Evolutionary conservation across 495 filamentous ascomycete species (phyloP), one percentile per base, ranked within the genome.

Genomic region (Penicillium malachiteum): DNA sequence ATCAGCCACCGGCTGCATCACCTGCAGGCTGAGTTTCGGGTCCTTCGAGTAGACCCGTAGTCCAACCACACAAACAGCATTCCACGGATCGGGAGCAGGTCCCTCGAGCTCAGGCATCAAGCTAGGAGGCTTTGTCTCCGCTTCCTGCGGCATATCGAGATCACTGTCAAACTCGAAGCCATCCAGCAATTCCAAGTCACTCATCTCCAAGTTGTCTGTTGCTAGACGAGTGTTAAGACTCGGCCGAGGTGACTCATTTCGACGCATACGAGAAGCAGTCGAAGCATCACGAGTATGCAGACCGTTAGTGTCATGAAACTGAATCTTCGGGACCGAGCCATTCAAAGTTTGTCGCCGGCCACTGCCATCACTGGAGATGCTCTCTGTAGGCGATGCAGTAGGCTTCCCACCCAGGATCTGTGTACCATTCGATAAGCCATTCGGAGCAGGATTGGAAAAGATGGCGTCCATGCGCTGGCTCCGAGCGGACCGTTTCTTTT

Each of bases 51-150:
- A 94, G 1, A 96, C 83, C 32, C 87, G 77, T 43, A 96, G 64
- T 0, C 91, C 90, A 0, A 94, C 82, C 2, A 92, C 88, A 41
- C 84, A 90, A 0, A 93, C 84, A 0, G 91, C 90, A 67, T 95
- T 94, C 91, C 91, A 96, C 1, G 89, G 87, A 46, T 92, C 82
- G 31, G 52, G 48, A 31, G 56, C 37, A 32, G 57, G 52, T 11
- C 50, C 52, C 5, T 64, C 48, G 6, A 53, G 10, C 0, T 51
- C 50, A 0, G 30, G 13, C 17, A 47, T 49, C 7, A 50, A 48
- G 8, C 16, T 33, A 2, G 16, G 53, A 3, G 33, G 40, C 37
- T 63, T 69, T 3, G 32, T 1, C 11, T 55, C 52, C 3, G 50
- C 17, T 11, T 75, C 70, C 4, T 76, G 56, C 7, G 74, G 71